Evolutionary conservation across 371 early-diverging fungal species (phyloP).

Genomic region (Sporodiniella umbellata): DNA sequence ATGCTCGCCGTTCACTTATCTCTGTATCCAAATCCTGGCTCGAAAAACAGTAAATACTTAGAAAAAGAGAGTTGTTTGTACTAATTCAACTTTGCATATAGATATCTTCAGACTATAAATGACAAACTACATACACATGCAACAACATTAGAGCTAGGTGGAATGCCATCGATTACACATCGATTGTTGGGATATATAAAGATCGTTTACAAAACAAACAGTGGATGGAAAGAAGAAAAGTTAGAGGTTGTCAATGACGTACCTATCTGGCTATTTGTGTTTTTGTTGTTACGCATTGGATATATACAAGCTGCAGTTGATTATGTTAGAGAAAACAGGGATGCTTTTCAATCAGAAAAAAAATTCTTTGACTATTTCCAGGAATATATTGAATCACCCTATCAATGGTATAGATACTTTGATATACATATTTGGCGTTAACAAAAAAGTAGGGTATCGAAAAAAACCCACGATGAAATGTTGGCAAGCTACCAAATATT

Average conservation of each 20-base stretch:
- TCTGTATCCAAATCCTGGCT: constrained; percentile 18
- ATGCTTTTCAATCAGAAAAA: constrained; percentile 53
- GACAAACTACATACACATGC: constrained; percentile 13
- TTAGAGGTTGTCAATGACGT: constrained; percentile 52
- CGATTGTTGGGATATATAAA: constrained; percentile 16
- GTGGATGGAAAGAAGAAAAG: constrained; percentile 14
- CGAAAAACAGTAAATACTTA: constrained; percentile 15
- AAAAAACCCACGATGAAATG: constrained; percentile 12
- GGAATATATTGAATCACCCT: constrained; percentile 57
- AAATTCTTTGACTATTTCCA: constrained; percentile 65
- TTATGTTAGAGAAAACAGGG: constrained; percentile 57
- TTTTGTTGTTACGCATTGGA: constrained; percentile 75
- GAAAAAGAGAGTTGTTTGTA: too few species aligned
- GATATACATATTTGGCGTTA: too few species aligned
- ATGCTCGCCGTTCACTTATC: constrained; percentile 11
- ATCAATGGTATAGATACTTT: constrained; percentile 22
- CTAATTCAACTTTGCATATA: too few species aligned
- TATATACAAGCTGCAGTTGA: constrained; percentile 59
- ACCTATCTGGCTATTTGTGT: constrained; percentile 87
- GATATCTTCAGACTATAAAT: constrained; percentile 5
- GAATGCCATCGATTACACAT: constrained; percentile 17
- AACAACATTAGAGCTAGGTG: constrained; percentile 11
- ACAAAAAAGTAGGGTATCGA: constrained; percentile 7
- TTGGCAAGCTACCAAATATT: constrained; percentile 25
- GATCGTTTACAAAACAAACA: constrained; percentile 7